A percentile compares a stretch with the other conserved stretches of the same genome.
Conservation (phyloP, 768 basidiomycete genomes). For the Gymnopilus dilepis region DNA sequence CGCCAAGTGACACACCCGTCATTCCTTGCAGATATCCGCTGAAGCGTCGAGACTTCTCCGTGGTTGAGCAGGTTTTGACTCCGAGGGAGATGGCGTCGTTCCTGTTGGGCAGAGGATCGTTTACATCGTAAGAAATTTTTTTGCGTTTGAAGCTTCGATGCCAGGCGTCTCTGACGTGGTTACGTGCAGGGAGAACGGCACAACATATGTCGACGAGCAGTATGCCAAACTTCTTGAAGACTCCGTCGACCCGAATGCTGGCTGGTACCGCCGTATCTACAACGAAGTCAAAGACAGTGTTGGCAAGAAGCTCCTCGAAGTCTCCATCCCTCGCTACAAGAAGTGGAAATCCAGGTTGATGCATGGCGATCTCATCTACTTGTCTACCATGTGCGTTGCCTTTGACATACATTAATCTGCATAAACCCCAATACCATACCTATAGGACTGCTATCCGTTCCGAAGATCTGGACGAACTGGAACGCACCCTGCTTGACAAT, state of each 20-base stretch:
- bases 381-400: slow-evolving; percentile 17
- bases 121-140: slow-evolving; percentile 16
- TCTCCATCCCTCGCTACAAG: slow-evolving; percentile 26
- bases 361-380: slow-evolving; percentile 9
- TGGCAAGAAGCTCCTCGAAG: slow-evolving; percentile 20
- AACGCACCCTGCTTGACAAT: slow-evolving; percentile 15
- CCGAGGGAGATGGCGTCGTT: slow-evolving; percentile 18
- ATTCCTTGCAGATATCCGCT: background rate
- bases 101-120: slow-evolving; percentile 18
- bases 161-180: background rate
- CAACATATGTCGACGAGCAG: slow-evolving; percentile 15
- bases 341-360: slow-evolving; percentile 21
- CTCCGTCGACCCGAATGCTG: background rate
- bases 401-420: background rate
- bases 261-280: slow-evolving; percentile 14
- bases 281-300: slow-evolving; percentile 19
- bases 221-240: slow-evolving; percentile 1
- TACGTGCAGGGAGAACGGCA: slow-evolving; percentile 17
- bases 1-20: background rate
- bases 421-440: no score
- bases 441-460: slow-evolving; percentile 20
- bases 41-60: background rate
- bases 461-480: slow-evolving; percentile 22
- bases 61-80: slow-evolving; percentile 16
- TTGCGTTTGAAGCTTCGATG: background rate